phyloP scores from a whole-genome alignment of 23 red algal genomes.

The Chondrus crispus region DNA sequence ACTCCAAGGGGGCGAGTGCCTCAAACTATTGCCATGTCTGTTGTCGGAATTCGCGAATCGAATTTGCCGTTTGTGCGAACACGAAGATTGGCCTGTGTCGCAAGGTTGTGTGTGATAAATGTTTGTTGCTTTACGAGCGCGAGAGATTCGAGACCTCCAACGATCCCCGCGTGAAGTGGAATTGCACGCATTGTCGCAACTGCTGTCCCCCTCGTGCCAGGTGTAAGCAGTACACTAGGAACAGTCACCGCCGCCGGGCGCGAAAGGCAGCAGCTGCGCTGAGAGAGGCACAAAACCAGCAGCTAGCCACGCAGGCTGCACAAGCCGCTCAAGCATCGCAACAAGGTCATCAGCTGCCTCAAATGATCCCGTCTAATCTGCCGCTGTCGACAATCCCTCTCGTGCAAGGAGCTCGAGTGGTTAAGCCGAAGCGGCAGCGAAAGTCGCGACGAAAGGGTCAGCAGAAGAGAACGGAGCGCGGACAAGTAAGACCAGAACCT shows the following conservation, averaged over 20 bases:
- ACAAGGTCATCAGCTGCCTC: no score
- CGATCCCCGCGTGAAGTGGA: neutral
- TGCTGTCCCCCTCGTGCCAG: neutral
- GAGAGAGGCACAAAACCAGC: no score
- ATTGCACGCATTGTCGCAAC: slow-evolving; percentile 27
- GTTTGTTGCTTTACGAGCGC: slow-evolving; percentile 10
- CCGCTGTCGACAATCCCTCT: no score
- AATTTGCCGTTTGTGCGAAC: slow-evolving; percentile 26
- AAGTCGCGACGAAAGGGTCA: no score
- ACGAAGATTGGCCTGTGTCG: slow-evolving; percentile 20
- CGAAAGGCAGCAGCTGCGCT: no score
- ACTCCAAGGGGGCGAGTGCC: slow-evolving; percentile 29
- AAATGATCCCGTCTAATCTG: no score
- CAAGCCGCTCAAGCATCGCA: no score
- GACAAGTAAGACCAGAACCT: no score
- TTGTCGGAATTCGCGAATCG: slow-evolving; percentile 19
- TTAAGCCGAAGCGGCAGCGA: no score
- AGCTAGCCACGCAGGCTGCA: no score
- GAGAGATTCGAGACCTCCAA: neutral
- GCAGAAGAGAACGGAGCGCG: no score
- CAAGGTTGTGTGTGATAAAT: slow-evolving; percentile 44
- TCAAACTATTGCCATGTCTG: slow-evolving; percentile 48
- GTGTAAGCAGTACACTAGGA: slow-evolving; percentile 48
- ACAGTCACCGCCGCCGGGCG: neutral
- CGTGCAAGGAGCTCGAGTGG: no score